phyloP scores from a whole-genome alignment of 75 land plant genomes.

The Pseudotsuga menziesii region DNA sequence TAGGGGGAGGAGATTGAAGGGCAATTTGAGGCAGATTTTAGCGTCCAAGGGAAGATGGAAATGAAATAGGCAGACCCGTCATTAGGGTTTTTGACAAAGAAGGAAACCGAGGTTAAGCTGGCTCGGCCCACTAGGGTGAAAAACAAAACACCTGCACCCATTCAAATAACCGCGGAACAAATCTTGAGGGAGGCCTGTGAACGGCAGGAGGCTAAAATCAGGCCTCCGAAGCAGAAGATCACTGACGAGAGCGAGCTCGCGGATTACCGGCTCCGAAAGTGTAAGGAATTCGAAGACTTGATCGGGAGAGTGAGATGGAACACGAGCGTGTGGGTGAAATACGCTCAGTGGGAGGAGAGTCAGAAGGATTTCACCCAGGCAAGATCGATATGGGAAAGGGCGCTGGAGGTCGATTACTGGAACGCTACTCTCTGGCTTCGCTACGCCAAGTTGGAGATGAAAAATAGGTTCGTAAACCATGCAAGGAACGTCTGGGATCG shows the following conservation, averaged over 20 bases:
- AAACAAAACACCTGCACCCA: slow-evolving; percentile 94
- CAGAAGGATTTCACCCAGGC: slow-evolving; percentile 83
- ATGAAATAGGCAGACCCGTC: slow-evolving; percentile 46
- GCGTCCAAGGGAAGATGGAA: slow-evolving; percentile 5
- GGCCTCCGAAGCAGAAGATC: slow-evolving; percentile 96
- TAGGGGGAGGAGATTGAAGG: too few relatives aligned
- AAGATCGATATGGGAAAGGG: slow-evolving; percentile 91
- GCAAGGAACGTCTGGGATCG: slow-evolving; percentile 95
- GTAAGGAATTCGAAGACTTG: slow-evolving; percentile 89
- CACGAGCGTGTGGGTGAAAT: slow-evolving; percentile 83
- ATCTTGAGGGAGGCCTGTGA: slow-evolving; percentile 90
- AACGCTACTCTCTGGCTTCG: slow-evolving; percentile 85
- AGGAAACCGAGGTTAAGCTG: slow-evolving; percentile 96
- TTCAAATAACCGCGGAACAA: slow-evolving; percentile 98
- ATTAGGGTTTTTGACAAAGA: slow-evolving; percentile 70
- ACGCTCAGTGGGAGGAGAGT: slow-evolving; percentile 92
- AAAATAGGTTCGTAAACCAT: slow-evolving; percentile 74
- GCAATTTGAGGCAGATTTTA: neutral
- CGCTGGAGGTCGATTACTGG: slow-evolving; percentile 83
- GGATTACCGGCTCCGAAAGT: slow-evolving; percentile 83
- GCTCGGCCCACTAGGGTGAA: slow-evolving; percentile 94
- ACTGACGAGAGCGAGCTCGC: slow-evolving; percentile 81
- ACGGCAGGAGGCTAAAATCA: slow-evolving; percentile 93
- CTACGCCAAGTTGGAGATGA: slow-evolving; percentile 97
- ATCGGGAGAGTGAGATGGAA: slow-evolving; percentile 93